A percentile compares a stretch with the other conserved stretches of the same genome.
Evolutionary conservation across 108 stramenopile genomes (phyloP).

Genomic region (Thalassiosira profunda): DNA sequence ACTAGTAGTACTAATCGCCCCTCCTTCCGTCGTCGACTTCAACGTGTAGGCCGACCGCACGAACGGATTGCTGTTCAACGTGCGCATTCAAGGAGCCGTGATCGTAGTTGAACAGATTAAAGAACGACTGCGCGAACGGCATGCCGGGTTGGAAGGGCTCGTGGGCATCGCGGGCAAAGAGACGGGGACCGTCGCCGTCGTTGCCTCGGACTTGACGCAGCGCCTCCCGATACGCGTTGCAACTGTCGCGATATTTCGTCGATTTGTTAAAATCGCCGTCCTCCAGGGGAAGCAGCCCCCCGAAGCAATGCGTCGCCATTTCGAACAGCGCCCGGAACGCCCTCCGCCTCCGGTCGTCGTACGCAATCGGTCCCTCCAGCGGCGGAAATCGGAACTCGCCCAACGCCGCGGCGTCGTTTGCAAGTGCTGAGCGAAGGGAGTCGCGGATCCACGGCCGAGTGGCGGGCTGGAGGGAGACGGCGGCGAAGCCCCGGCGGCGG

Average conservation of each 20-base stretch:
- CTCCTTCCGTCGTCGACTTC: no score
- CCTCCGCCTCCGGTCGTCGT: neutral
- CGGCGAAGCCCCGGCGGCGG: neutral
- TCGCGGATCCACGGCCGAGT: slow-evolving; percentile 1
- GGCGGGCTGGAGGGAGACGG: neutral
- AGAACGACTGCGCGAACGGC: slow-evolving; percentile 4
- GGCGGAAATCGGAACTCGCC: slow-evolving; percentile 3
- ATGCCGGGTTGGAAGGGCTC: neutral
- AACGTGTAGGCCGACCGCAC: no score
- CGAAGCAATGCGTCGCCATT: neutral
- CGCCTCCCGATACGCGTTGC: no score
- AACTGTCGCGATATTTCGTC: no score
- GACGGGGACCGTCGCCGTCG: neutral
- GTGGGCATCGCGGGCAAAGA: neutral
- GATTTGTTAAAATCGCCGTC: neutral
- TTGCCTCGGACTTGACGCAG: no score
- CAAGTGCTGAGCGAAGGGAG: neutral
- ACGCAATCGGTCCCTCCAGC: slow-evolving; percentile 7
- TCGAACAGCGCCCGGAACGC: slow-evolving; percentile 13
- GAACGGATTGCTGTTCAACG: no score
- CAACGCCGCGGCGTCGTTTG: neutral
- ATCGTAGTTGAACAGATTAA: slow-evolving; percentile 16
- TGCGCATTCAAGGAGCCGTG: slow-evolving; percentile 9
- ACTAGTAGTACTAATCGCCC: no score
- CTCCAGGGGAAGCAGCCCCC: neutral